Conservation (phyloP, 306 rosid genomes). For the peach (Prunus persica) region Prunus_persica_NCBIv2 NC_034009.1:2634001-2634500, state of each 20-base stretch:
- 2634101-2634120: not conserved
- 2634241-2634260: not conserved
- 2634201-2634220: not conserved
- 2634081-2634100: not conserved
- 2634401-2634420: not conserved
- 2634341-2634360: constrained; percentile 1
- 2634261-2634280: not conserved
- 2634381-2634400: not conserved
- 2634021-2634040: not conserved
- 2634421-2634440: not conserved
- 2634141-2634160: not conserved
- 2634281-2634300: not conserved
- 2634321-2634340: not conserved
- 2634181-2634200: not conserved
- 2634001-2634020: not conserved
- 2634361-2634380: not conserved
- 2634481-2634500: no score
- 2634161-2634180: not conserved
- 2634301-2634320: not conserved
- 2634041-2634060: no score
- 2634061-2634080: no score
- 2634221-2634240: not conserved
- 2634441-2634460: not conserved
- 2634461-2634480: not conserved
- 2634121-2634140: not conserved